A percentile compares a stretch with the other conserved stretches of the same genome.
Evolutionary conservation across 2,329 filamentous ascomycete species (phyloP).

Genomic region (Fusarium beomiforme): DNA sequence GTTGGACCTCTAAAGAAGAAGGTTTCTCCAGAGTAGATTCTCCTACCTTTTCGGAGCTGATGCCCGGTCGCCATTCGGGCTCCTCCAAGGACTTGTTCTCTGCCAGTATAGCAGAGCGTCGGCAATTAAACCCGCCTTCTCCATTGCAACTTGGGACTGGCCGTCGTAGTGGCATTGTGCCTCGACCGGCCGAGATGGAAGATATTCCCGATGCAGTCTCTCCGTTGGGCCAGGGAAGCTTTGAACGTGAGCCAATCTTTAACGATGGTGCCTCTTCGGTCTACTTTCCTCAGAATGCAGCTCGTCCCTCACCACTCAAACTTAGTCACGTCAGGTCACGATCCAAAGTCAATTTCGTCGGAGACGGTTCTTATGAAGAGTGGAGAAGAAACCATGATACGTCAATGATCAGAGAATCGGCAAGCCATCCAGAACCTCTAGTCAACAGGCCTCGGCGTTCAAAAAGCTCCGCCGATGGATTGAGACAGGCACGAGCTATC

Average conservation of each 20-base stretch:
- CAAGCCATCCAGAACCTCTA: slow-evolving; percentile 16
- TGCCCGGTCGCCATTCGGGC: slow-evolving; percentile 39
- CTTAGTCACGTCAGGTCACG: slow-evolving; percentile 31
- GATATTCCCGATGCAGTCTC: slow-evolving; percentile 39
- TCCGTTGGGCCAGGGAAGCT: slow-evolving; percentile 38
- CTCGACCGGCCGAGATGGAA: slow-evolving; percentile 32
- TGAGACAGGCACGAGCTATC: slow-evolving; percentile 20
- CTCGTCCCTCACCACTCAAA: slow-evolving; percentile 37
- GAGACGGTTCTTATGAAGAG: slow-evolving; percentile 40
- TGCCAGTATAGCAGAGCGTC: slow-evolving; percentile 45
- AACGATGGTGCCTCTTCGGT: slow-evolving; percentile 36
- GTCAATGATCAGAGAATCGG: slow-evolving; percentile 27
- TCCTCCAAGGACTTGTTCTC: slow-evolving; percentile 23
- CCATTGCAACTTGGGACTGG: slow-evolving; percentile 40
- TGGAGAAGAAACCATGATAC: slow-evolving; percentile 40
- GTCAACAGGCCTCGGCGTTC: slow-evolving; percentile 41
- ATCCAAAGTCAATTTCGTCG: slow-evolving; percentile 31
- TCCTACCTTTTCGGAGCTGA: slow-evolving; percentile 47
- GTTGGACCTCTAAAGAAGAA: slow-evolving; percentile 16
- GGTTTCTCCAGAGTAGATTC: slow-evolving; percentile 26
- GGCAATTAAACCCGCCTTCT: slow-evolving; percentile 41
- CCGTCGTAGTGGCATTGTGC: not conserved
- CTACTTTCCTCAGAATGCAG: slow-evolving; percentile 37
- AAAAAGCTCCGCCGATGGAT: slow-evolving; percentile 44
- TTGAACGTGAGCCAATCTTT: slow-evolving; percentile 9